phyloP scores from a whole-genome alignment of 768 basidiomycete species.

The Lanmaoa pseudosensibilis region DNA sequence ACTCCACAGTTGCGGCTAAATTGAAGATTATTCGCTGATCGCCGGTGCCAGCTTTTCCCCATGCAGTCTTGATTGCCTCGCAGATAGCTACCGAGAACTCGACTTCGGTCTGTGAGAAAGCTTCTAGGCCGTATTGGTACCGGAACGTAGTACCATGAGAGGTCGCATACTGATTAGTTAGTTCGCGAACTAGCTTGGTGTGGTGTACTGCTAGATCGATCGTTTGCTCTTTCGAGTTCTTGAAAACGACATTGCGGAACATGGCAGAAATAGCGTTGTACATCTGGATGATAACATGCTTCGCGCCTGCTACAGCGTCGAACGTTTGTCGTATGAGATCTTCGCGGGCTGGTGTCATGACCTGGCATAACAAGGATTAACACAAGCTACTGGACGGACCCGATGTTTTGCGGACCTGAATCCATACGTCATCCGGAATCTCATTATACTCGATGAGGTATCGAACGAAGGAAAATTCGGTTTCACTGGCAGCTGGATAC shows the following conservation, averaged over 20 bases:
- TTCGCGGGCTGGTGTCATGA: slow-evolving; percentile 92
- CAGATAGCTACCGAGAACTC: slow-evolving; percentile 93
- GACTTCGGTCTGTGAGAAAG: slow-evolving; percentile 96
- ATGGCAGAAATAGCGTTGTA: slow-evolving; percentile 96
- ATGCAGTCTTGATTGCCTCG: slow-evolving; percentile 82
- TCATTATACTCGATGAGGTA: slow-evolving; percentile 81
- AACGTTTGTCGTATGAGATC: slow-evolving; percentile 92
- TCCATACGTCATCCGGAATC: slow-evolving; percentile 93
- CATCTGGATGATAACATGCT: slow-evolving; percentile 95
- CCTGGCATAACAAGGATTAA: slow-evolving; percentile 48
- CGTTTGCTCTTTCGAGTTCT: slow-evolving; percentile 91
- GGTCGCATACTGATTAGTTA: slow-evolving; percentile 82
- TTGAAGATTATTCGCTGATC: slow-evolving; percentile 96
- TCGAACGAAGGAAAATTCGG: slow-evolving; percentile 91
- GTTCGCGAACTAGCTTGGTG: slow-evolving; percentile 80
- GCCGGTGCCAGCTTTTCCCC: slow-evolving; percentile 86
- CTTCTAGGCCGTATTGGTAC: slow-evolving; percentile 98
- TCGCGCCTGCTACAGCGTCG: slow-evolving; percentile 83
- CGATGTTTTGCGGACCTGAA: slow-evolving; percentile 68
- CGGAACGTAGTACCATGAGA: slow-evolving; percentile 88
- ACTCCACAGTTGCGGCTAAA: slow-evolving; percentile 87
- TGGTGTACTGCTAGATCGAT: slow-evolving; percentile 84
- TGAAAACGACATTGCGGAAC: slow-evolving; percentile 94
- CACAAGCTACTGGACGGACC: not conserved
- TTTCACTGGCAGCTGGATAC: slow-evolving; percentile 96